Evolutionary conservation across 768 basidiomycete genomes (phyloP).

Genomic region (Kwoniella shandongensis): DNA sequence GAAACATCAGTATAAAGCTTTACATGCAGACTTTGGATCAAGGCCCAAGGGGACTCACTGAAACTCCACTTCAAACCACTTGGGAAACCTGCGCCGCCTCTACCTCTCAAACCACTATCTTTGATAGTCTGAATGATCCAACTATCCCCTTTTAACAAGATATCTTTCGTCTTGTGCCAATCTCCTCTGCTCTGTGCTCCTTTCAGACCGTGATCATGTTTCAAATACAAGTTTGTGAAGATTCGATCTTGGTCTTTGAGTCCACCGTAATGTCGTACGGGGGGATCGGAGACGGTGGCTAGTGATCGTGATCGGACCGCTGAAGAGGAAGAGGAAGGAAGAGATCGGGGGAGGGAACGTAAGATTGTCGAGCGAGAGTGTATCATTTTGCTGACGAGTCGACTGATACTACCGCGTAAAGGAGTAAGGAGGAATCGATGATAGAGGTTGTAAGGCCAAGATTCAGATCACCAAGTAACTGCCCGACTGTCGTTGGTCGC

Average conservation of each 20-base stretch:
- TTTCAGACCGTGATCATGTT: slow-evolving; percentile 88
- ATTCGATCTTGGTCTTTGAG: slow-evolving; percentile 69
- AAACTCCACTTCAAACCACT: slow-evolving; percentile 85
- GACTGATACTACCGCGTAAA: background rate
- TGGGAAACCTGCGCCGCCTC: slow-evolving; percentile 96
- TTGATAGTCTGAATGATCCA: slow-evolving; percentile 98
- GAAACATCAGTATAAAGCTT: background rate
- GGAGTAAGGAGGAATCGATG: background rate
- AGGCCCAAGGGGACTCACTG: slow-evolving; percentile 42
- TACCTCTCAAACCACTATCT: slow-evolving; percentile 89
- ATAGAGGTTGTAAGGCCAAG: too few species aligned
- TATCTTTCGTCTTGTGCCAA: slow-evolving; percentile 98
- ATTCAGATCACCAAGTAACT: too few species aligned
- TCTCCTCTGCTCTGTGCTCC: slow-evolving; percentile 92
- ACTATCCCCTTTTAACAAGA: slow-evolving; percentile 86
- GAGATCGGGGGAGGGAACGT: slow-evolving; percentile 4
- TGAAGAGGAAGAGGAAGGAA: slow-evolving; percentile 5
- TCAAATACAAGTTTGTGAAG: slow-evolving; percentile 85
- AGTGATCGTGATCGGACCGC: slow-evolving; percentile 31
- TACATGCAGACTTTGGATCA: background rate
- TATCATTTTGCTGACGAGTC: slow-evolving; percentile 8
- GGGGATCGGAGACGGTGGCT: slow-evolving; percentile 59
- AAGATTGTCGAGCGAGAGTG: slow-evolving; percentile 6
- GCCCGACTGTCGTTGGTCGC: background rate
- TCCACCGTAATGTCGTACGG: slow-evolving; percentile 86